Conservation (phyloP, 345 rosid genomes). For the Gynandropsis gynandra region DNA sequence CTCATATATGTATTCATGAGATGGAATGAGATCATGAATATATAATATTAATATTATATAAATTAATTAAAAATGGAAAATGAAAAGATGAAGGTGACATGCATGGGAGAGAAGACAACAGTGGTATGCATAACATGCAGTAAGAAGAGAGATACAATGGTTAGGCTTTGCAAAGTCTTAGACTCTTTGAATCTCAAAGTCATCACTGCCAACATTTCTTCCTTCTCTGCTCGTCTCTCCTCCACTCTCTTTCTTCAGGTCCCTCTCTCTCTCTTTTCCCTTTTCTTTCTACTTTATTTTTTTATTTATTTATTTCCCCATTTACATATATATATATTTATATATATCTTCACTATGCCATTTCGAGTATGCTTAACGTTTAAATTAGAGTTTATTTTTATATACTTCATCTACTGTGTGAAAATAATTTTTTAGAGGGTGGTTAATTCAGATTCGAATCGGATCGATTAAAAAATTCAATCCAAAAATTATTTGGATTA, state of each 20-base stretch:
- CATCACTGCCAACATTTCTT: slow-evolving; percentile 61
- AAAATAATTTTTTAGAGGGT: too few species aligned
- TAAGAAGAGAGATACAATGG: slow-evolving; percentile 77
- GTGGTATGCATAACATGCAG: slow-evolving; percentile 78
- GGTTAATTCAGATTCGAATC: too few species aligned
- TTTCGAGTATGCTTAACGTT: too few species aligned
- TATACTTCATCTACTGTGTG: too few species aligned
- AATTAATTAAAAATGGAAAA: background rate
- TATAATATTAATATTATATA: background rate
- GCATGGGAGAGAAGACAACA: slow-evolving; percentile 64
- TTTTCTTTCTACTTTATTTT: too few species aligned
- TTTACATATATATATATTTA: background rate
- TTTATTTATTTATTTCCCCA: background rate
- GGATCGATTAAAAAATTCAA: too few species aligned
- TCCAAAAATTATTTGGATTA: too few species aligned
- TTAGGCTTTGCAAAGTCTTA: slow-evolving; percentile 64
- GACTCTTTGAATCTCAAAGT: slow-evolving; percentile 79
- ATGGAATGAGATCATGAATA: too few species aligned
- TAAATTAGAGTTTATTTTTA: too few species aligned
- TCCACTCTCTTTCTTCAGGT: slow-evolving; percentile 85
- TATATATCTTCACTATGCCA: too few species aligned
- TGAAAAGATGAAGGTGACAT: slow-evolving; percentile 52
- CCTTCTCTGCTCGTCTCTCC: slow-evolving; percentile 58
- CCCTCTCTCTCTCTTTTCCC: background rate
- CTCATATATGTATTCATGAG: too few species aligned